Percentiles rank a stretch among this genome's conserved stretches.
phyloP scores from a whole-genome alignment of 2,329 filamentous ascomycete species.

The Calonectria leucothoes region DNA sequence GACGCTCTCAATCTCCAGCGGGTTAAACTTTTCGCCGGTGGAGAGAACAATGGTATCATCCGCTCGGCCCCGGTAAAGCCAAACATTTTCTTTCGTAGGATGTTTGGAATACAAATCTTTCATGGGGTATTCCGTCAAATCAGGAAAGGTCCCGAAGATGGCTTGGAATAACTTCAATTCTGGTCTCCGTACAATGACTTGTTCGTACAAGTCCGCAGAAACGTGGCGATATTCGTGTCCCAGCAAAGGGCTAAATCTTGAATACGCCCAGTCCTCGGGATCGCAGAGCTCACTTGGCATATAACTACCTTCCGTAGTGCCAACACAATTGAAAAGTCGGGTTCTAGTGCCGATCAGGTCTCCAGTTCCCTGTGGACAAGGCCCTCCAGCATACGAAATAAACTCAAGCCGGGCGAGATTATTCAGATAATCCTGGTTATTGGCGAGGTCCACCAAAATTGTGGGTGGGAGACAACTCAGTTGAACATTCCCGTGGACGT shows the following conservation, averaged over 20 bases:
- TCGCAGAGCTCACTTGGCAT: slow-evolving; percentile 34
- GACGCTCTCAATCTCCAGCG: slow-evolving; percentile 48
- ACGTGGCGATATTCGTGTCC: slow-evolving; percentile 36
- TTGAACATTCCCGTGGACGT: slow-evolving; percentile 28
- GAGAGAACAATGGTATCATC: slow-evolving; percentile 57
- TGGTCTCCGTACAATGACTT: slow-evolving; percentile 45
- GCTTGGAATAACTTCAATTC: slow-evolving; percentile 43
- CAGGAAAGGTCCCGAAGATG: slow-evolving; percentile 55
- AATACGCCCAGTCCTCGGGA: slow-evolving; percentile 46
- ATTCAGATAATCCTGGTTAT: slow-evolving; percentile 25
- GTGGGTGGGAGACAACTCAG: slow-evolving; percentile 28
- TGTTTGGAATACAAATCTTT: slow-evolving; percentile 57
- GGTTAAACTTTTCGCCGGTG: slow-evolving; percentile 57
- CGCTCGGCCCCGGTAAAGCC: slow-evolving; percentile 50
- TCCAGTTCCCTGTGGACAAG: slow-evolving; percentile 41
- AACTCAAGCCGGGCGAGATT: slow-evolving; percentile 33
- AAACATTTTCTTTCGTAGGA: slow-evolving; percentile 45
- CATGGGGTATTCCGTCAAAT: slow-evolving; percentile 53
- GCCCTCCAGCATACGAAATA: slow-evolving; percentile 44
- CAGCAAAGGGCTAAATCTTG: slow-evolving; percentile 35
- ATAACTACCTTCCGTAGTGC: slow-evolving; percentile 46
- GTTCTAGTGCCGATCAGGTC: slow-evolving; percentile 43
- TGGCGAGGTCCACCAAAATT: slow-evolving; percentile 35
- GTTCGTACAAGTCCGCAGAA: slow-evolving; percentile 45
- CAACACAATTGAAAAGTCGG: slow-evolving; percentile 40